A percentile compares a stretch with the other conserved stretches of the same genome.
Evolutionary conservation across 2,329 filamentous ascomycete genomes (phyloP).

Genomic region (Laburnicola sp.): DNA sequence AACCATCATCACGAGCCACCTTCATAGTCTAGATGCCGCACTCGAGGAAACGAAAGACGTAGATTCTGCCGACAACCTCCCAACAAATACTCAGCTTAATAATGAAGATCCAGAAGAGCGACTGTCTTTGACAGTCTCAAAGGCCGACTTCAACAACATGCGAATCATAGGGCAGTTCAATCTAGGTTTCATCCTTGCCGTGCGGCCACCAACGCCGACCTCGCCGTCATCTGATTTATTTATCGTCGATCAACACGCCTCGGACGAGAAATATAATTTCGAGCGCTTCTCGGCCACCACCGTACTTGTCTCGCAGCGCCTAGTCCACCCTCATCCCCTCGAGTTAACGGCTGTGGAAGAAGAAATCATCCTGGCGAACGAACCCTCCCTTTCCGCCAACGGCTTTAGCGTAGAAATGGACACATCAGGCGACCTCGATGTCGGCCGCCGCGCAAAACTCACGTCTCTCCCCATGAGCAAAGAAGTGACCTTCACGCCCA

Average conservation of each 20-base stretch:
- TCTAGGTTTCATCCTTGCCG: conserved; percentile 88
- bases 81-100: conserved; percentile 28
- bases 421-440: conserved; percentile 61
- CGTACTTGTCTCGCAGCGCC: conserved; percentile 81
- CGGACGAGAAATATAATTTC: conserved; percentile 98
- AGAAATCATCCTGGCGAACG: conserved; percentile 84
- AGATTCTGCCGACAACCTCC: conserved; percentile 24
- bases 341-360: conserved; percentile 92
- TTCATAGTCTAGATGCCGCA: conserved; percentile 20
- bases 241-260: conserved; percentile 98
- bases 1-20: conserved; percentile 37
- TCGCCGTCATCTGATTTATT: conserved; percentile 72
- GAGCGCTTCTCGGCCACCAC: conserved; percentile 84
- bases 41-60: conserved; percentile 48
- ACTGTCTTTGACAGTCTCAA: conserved; percentile 86
- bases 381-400: conserved; percentile 82
- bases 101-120: conserved; percentile 70
- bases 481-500: conserved; percentile 81
- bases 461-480: conserved; percentile 81
- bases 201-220: conserved; percentile 58
- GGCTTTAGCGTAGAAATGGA: conserved; percentile 81
- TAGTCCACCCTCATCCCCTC: conserved; percentile 81
- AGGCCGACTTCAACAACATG: conserved; percentile 86
- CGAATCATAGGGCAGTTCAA: conserved; percentile 93
- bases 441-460: conserved; percentile 75